Evolutionary conservation across 2,329 filamentous ascomycete genomes (phyloP), one percentile per base, ranked within the genome.

Genomic region (Alternaria panax): DNA sequence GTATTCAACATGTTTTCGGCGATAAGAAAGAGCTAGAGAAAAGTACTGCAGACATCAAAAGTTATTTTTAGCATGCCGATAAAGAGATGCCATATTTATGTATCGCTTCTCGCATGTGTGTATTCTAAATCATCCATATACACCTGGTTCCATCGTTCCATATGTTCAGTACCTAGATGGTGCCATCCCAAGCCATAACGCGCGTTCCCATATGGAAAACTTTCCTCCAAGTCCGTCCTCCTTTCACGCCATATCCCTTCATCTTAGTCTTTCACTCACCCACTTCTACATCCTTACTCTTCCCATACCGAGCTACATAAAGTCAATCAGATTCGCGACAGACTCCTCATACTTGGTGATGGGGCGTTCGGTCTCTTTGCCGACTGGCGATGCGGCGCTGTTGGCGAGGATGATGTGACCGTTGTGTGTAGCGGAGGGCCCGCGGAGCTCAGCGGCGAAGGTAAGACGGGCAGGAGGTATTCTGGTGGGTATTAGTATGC

Each of bases 341-440:
- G 18, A 12, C 2, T 60, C 36, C 16, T 57, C 60, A 6, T 58
- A 59, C 40, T 52, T 51, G 9, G 51, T 12, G 11, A 48, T 30
- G 0, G 28, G 32, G 3, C 42, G 55, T 14, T 47, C 55, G 3
- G 36, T 43, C 16, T 65, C 30, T 9, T 22, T 41, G 14, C 14
- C 16, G 22, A 25, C 18, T n/a, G 25, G 18, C 5, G 32, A 18
- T 7, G 48, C 34, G 14, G 36, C 25, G 14, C 25, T 24, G 24
- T 67, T 67, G 2, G 65, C 65, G 3, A 67, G 60, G 0, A 67
- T 32, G 1, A 57, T n/a, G 2, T 60, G 38, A n/a, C 65, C 65
- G 36, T 67, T 62, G 32, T 62, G 57, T 34, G 54, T 59, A 0
- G 40, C 50, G 0, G 30, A 20, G 0, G 42, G 5, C 2, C 59